Evolutionary conservation across 2,329 filamentous ascomycete genomes (phyloP).

Genomic region (Hirsutella minnesotensis): DNA sequence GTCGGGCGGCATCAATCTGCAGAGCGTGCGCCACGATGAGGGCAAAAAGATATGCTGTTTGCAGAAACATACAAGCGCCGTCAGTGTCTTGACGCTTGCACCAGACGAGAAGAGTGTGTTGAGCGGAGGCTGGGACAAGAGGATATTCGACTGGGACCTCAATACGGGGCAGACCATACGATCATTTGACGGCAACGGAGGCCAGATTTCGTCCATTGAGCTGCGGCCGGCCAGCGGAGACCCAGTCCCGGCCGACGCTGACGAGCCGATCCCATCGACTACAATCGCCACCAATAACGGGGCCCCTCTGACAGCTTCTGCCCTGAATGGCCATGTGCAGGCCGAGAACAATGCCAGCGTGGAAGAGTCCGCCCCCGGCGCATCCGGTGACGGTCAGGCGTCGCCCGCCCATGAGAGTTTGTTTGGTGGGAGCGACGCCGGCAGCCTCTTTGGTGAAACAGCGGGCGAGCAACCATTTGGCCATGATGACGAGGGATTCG

Average conservation of each 20-base stretch:
- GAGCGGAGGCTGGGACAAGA: conserved; percentile 95
- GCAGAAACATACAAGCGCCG: conserved; percentile 77
- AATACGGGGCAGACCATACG: conserved; percentile 71
- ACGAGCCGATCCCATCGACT: conserved; percentile 45
- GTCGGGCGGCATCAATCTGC: conserved; percentile 83
- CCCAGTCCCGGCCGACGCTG: conserved; percentile 63
- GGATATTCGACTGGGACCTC: conserved; percentile 86
- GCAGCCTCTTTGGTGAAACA: conserved; percentile 80
- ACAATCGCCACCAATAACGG: conserved; percentile 71
- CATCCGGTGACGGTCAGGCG: conserved; percentile 41
- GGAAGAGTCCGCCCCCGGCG: conserved; percentile 11
- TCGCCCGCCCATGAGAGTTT: conserved; percentile 67
- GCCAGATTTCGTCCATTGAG: conserved; percentile 84
- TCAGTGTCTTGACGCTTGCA: conserved; percentile 73
- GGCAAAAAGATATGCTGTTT: conserved; percentile 78
- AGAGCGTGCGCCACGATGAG: conserved; percentile 88
- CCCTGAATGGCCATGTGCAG: conserved; percentile 11
- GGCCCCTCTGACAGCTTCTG: conserved; percentile 44
- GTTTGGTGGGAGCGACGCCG: conserved; percentile 67
- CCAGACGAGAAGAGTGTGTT: conserved; percentile 79
- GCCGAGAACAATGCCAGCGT: conserved; percentile 2
- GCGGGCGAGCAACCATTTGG: conserved; percentile 52
- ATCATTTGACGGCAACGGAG: conserved; percentile 62
- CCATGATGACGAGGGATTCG: conserved; percentile 77
- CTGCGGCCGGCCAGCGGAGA: conserved; percentile 65